phyloP scores from a whole-genome alignment of 1,284 basidiomycete genomes.

The Somion occarium region DNA sequence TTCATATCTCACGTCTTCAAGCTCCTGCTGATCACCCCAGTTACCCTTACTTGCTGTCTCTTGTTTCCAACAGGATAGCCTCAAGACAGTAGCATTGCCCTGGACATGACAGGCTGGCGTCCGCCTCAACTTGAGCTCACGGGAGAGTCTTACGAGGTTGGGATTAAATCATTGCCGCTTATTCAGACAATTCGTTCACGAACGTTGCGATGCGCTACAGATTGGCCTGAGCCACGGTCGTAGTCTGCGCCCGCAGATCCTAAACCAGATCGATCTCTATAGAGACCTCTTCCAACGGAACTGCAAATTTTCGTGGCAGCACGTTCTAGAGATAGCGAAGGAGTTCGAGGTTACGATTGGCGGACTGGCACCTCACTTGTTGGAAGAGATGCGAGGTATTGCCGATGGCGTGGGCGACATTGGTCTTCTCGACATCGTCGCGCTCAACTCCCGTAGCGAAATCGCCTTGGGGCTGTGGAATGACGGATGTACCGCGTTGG shows the following conservation, averaged over 20 bases:
- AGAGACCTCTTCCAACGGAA: conserved; percentile 25
- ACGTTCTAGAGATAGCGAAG: conserved; percentile 24
- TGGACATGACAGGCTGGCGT: too few species aligned
- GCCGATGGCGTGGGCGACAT: conserved; percentile 25
- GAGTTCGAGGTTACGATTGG: conserved; percentile 23
- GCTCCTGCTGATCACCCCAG: too few species aligned
- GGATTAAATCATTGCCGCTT: too few species aligned
- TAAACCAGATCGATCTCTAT: conserved; percentile 28
- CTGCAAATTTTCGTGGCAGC: conserved; percentile 29
- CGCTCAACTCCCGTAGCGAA: conserved; percentile 33
- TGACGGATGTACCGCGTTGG: conserved; percentile 34
- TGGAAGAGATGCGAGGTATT: conserved; percentile 31
- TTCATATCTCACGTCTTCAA: too few species aligned
- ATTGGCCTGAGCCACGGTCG: too few species aligned
- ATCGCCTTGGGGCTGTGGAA: conserved; percentile 32
- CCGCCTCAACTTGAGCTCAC: too few species aligned
- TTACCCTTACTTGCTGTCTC: too few species aligned
- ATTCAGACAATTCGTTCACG: too few species aligned
- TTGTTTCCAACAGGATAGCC: too few species aligned
- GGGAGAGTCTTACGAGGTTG: too few species aligned
- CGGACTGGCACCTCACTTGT: conserved; percentile 25
- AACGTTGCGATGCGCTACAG: too few species aligned
- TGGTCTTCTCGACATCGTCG: conserved; percentile 29
- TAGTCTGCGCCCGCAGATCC: conserved; percentile 24
- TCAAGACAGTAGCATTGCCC: too few species aligned